Percentiles rank a stretch among this genome's conserved stretches.
phyloP scores from a whole-genome alignment of 2,329 filamentous ascomycete species.

The Apiospora pterosperma region DNA sequence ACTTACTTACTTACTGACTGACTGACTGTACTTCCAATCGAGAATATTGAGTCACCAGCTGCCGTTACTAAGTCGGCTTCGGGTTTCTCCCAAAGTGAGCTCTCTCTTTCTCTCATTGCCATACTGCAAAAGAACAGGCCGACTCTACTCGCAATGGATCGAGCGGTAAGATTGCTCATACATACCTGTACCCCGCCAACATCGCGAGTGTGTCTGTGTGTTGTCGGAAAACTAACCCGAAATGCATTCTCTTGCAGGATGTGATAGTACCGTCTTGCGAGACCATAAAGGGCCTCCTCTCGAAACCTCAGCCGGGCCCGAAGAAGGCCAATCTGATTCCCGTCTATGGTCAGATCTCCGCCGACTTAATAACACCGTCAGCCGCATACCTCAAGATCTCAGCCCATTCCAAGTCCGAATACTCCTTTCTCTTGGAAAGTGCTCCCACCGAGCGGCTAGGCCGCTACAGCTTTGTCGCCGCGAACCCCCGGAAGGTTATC shows the following conservation, averaged over 20 bases:
- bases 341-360: conserved; percentile 78
- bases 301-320: conserved; percentile 28
- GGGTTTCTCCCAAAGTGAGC: not conserved
- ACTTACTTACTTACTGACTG: too few species aligned
- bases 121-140: not conserved
- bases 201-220: not conserved
- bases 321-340: conserved; percentile 70
- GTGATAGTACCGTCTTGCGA: conserved; percentile 43
- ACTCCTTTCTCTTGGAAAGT: conserved; percentile 94
- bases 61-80: not conserved
- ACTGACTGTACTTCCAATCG: not conserved
- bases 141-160: conserved; percentile 6
- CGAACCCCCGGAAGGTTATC: conserved; percentile 74
- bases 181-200: not conserved
- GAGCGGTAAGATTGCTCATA: conserved; percentile 5
- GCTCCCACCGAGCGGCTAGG: conserved; percentile 92
- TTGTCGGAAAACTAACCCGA: not conserved
- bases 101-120: not conserved
- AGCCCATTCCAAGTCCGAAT: conserved; percentile 67
- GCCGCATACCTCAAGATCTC: conserved; percentile 91
- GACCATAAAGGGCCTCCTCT: conserved; percentile 41
- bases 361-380: conserved; percentile 92
- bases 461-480: conserved; percentile 92
- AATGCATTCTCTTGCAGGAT: conserved; percentile 25
- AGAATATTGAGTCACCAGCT: not conserved